These are phyloP conservation scores for Trametes elegans DNA, from an alignment of 768 basidiomycete genomes.

Conservation along the genomic window DNA sequence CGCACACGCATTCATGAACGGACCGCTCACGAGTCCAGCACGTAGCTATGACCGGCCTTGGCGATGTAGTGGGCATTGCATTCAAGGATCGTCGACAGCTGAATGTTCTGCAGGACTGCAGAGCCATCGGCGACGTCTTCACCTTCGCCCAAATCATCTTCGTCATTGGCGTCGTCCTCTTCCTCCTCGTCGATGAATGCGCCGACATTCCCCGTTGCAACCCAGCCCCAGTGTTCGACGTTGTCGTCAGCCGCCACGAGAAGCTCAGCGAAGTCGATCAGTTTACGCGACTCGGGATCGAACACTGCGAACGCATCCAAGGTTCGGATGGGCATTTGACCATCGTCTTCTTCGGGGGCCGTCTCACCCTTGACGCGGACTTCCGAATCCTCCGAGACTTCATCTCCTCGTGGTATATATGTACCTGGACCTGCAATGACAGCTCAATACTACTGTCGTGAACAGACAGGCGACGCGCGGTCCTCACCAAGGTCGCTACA, in stretches of 20 bases:
- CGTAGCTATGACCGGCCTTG: slow-evolving; percentile 16
- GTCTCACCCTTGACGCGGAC: slow-evolving; percentile 46
- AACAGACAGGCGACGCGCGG: neutral
- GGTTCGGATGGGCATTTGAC: slow-evolving; percentile 50
- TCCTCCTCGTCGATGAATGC: slow-evolving; percentile 34
- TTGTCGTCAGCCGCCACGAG: slow-evolving; percentile 4
- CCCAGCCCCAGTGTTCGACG: slow-evolving; percentile 25
- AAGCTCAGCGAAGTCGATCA: slow-evolving; percentile 43
- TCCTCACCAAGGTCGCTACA: neutral
- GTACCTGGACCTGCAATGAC: neutral
- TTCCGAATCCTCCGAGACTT: slow-evolving; percentile 20
- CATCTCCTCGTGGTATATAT: slow-evolving; percentile 23
- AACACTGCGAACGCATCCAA: slow-evolving; percentile 57
- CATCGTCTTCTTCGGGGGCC: slow-evolving; percentile 18
- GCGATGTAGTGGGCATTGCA: slow-evolving; percentile 45
- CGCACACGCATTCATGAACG: neutral
- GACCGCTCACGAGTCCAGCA: slow-evolving; percentile 46
- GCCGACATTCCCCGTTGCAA: slow-evolving; percentile 38
- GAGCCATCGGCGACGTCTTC: neutral
- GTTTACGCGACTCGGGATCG: slow-evolving; percentile 33
- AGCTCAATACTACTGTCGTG: neutral
- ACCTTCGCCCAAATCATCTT: slow-evolving; percentile 23
- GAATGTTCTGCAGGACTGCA: slow-evolving; percentile 31
- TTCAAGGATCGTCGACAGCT: slow-evolving; percentile 43
- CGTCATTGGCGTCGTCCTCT: slow-evolving; percentile 24